A percentile compares a stretch with the other conserved stretches of the same genome.
These are phyloP conservation scores for Garcia nutans DNA, from an alignment of 345 rosid genomes.

Conservation along the genomic window DNA sequence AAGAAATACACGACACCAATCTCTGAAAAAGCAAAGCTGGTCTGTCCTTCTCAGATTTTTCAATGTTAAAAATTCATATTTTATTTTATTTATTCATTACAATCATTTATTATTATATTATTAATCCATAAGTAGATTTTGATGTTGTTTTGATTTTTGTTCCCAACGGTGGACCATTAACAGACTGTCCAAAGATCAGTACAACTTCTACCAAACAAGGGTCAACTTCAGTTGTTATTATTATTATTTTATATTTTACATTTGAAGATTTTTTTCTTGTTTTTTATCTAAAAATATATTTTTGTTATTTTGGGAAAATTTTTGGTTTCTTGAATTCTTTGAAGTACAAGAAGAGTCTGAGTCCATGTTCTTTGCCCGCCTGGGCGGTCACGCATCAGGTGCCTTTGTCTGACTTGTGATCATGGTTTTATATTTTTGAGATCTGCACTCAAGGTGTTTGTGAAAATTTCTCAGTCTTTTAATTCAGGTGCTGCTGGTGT, in stretches of 20 bases:
- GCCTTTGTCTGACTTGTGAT: constrained; percentile 11
- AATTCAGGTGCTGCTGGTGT: neutral
- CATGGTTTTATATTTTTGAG: constrained; percentile 1
- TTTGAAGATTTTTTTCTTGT: neutral
- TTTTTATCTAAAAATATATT: neutral
- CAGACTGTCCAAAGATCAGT: constrained; percentile 4
- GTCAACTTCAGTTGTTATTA: neutral
- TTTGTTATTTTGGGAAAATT: neutral
- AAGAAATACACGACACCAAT: no score
- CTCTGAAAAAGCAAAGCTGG: no score
- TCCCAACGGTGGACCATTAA: neutral
- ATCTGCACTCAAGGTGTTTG: neutral
- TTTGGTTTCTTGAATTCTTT: constrained; percentile 7
- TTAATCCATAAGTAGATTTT: neutral
- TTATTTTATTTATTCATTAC: no score
- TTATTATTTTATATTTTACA: no score
- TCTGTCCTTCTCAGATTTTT: no score
- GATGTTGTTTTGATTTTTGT: neutral
- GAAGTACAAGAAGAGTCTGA: constrained; percentile 7
- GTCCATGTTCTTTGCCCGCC: constrained; percentile 24
- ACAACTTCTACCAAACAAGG: neutral
- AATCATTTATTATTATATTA: no score
- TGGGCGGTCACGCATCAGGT: constrained; percentile 18
- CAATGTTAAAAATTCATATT: no score
- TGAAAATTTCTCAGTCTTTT: neutral